A percentile compares a stretch with the other conserved stretches of the same genome.
Evolutionary conservation across 192 early-diverging fungal species (phyloP).

Genomic region (Backusella tuberculispora): DNA sequence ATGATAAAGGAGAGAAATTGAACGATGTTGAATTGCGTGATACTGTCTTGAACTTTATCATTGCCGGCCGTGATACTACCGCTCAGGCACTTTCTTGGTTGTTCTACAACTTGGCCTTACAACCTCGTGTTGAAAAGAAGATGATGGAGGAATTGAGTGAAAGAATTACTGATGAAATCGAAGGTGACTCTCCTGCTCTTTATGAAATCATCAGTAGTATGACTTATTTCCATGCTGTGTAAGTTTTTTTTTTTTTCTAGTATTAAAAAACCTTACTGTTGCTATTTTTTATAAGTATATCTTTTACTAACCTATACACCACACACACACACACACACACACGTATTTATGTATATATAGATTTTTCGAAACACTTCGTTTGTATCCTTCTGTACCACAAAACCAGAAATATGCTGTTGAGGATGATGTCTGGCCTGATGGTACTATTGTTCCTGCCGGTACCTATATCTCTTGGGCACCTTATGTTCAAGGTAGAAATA

Average conservation of each 20-base stretch:
- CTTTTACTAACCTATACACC: constrained; percentile 44
- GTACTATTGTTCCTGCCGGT: constrained; percentile 54
- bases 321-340: background rate
- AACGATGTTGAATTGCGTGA: constrained; percentile 42
- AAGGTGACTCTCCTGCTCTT: constrained; percentile 27
- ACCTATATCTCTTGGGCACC: constrained; percentile 51
- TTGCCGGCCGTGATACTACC: constrained; percentile 54
- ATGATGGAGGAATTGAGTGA: constrained; percentile 47
- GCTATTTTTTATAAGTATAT: too few relatives aligned
- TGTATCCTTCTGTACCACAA: constrained; percentile 68
- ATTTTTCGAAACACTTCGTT: constrained; percentile 60
- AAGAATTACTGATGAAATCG: constrained; percentile 35
- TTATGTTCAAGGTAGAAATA: constrained; percentile 55
- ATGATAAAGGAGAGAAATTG: constrained; percentile 32
- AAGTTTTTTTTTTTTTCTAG: constrained; percentile 3
- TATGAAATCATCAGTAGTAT: constrained; percentile 39
- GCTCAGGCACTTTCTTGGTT: constrained; percentile 58
- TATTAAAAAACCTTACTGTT: too few relatives aligned
- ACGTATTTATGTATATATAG: background rate
- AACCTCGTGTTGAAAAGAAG: constrained; percentile 48
- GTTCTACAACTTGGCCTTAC: constrained; percentile 46
- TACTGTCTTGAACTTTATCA: constrained; percentile 44
- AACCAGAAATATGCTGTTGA: constrained; percentile 58
- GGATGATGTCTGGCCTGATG: constrained; percentile 66
- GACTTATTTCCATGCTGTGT: constrained; percentile 46